Evolutionary conservation across 2,329 filamentous ascomycete species (phyloP).

Genomic region (Ceratocystis cacaofunesta): DNA sequence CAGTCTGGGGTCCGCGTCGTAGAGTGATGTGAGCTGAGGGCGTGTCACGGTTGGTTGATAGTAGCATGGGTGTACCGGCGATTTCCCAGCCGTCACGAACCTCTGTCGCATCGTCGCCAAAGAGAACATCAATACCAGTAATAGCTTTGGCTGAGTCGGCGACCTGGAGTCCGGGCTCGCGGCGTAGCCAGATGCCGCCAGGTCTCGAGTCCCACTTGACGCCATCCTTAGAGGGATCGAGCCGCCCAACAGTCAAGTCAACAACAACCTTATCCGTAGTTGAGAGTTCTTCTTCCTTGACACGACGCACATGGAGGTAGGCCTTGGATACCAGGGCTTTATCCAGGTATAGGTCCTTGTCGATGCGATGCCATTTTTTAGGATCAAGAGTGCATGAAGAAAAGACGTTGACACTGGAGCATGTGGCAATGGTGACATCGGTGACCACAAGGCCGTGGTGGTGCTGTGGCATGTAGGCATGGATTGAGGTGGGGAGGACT

Average conservation of each 20-base stretch:
- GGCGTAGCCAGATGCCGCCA: conserved; percentile 68
- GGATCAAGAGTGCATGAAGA: conserved; percentile 62
- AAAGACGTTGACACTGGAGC: conserved; percentile 59
- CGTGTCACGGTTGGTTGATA: conserved; percentile 47
- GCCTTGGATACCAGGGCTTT: conserved; percentile 60
- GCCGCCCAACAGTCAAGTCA: conserved; percentile 59
- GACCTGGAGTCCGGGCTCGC: conserved; percentile 54
- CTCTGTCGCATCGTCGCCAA: conserved; percentile 82
- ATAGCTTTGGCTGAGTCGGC: conserved; percentile 61
- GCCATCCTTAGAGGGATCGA: conserved; percentile 43
- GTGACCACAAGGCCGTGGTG: conserved; percentile 74
- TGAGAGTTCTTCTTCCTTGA: conserved; percentile 69
- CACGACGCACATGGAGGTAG: conserved; percentile 68
- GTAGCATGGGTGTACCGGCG: conserved; percentile 54
- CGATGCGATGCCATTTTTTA: conserved; percentile 61
- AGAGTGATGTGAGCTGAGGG: conserved; percentile 65
- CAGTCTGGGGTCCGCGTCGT: conserved; percentile 42
- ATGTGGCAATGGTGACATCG: conserved; percentile 65
- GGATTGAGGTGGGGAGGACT: conserved; percentile 70
- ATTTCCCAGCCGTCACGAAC: conserved; percentile 75
- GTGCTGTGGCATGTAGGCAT: conserved; percentile 74
- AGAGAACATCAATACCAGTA: conserved; percentile 73
- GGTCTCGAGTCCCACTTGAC: conserved; percentile 62
- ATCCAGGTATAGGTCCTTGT: conserved; percentile 77
- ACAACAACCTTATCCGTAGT: conserved; percentile 63